Evolutionary conservation across 371 early-diverging fungal genomes (phyloP).

Genomic region (Mucor indicus): DNA sequence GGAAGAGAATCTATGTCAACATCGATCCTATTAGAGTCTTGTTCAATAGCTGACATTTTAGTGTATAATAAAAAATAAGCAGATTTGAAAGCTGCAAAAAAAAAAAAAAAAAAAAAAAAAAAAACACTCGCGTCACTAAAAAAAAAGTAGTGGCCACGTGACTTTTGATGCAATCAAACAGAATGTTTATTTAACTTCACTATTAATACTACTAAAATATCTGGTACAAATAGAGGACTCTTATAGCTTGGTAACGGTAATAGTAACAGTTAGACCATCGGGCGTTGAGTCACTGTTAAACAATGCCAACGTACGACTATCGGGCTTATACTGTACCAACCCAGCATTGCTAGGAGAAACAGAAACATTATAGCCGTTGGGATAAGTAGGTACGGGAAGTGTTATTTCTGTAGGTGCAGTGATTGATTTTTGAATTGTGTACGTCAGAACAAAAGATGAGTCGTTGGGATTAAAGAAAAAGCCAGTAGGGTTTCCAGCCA

Average conservation of each 20-base stretch:
- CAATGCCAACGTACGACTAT: conserved; percentile 13
- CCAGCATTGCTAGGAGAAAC: conserved; percentile 6
- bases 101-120: conserved; percentile 2
- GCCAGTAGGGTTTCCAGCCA: conserved; percentile 25
- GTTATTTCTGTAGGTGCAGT: conserved; percentile 19
- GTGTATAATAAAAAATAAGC: neutral
- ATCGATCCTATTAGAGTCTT: conserved; percentile 15
- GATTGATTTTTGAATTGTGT: conserved; percentile 3
- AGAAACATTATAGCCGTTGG: conserved; percentile 17
- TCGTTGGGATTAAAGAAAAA: conserved; percentile 10
- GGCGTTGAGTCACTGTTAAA: conserved; percentile 3
- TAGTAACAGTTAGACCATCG: conserved; percentile 10
- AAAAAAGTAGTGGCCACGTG: too few relatives aligned
- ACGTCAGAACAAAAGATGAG: conserved; percentile 11
- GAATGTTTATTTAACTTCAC: too few relatives aligned
- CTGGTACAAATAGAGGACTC: too few relatives aligned
- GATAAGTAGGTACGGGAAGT: conserved; percentile 10
- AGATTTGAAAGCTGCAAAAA: conserved; percentile 1
- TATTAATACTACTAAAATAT: too few relatives aligned
- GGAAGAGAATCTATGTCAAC: conserved; percentile 42
- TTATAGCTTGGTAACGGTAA: conserved; percentile 13
- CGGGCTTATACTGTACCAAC: conserved; percentile 3
- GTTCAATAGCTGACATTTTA: conserved; percentile 15
- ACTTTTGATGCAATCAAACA: too few relatives aligned
- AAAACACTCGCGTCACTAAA: too few relatives aligned